Evolutionary conservation across 202 grass and related monocot genomes (phyloP).

Genomic region (Digitaria exilis): DNA sequence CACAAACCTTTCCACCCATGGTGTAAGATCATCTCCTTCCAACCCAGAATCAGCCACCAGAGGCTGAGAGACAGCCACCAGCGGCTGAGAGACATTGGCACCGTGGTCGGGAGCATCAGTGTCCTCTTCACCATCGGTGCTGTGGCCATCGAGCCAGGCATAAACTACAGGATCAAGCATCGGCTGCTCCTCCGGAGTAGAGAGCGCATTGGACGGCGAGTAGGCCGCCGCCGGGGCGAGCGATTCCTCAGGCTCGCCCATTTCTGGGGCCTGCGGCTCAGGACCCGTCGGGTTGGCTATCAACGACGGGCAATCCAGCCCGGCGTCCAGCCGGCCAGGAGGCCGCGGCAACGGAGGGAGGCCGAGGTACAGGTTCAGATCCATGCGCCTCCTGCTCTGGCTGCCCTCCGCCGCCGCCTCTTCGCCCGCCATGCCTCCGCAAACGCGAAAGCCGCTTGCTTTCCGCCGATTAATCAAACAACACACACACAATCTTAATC

Average conservation of each 20-base stretch:
- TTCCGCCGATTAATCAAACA: background rate
- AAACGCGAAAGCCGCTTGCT: background rate
- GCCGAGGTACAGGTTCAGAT: constrained; percentile 65
- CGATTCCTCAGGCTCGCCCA: background rate
- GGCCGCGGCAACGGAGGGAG: constrained; percentile 54
- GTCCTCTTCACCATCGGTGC: constrained; percentile 32
- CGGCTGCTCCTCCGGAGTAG: constrained; percentile 38
- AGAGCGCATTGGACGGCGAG: constrained; percentile 65
- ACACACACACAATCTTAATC: background rate
- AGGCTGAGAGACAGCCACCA: background rate
- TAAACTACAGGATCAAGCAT: constrained; percentile 42
- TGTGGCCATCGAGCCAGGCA: constrained; percentile 38
- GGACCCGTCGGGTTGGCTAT: background rate
- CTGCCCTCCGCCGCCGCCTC: constrained; percentile 32
- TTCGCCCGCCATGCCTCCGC: constrained; percentile 35
- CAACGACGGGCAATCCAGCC: constrained; percentile 13
- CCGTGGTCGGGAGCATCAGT: constrained; percentile 20
- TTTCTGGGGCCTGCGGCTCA: background rate
- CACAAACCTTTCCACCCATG: constrained; percentile 20
- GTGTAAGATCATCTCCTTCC: constrained; percentile 18
- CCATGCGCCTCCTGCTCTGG: constrained; percentile 42
- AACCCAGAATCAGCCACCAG: background rate
- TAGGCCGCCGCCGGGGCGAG: constrained; percentile 4
- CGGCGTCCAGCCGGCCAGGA: constrained; percentile 40
- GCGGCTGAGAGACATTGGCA: background rate